These are phyloP conservation scores for Pyracantha coccinea DNA, from an alignment of 331 rosid species.

Conservation along the genomic window DNA sequence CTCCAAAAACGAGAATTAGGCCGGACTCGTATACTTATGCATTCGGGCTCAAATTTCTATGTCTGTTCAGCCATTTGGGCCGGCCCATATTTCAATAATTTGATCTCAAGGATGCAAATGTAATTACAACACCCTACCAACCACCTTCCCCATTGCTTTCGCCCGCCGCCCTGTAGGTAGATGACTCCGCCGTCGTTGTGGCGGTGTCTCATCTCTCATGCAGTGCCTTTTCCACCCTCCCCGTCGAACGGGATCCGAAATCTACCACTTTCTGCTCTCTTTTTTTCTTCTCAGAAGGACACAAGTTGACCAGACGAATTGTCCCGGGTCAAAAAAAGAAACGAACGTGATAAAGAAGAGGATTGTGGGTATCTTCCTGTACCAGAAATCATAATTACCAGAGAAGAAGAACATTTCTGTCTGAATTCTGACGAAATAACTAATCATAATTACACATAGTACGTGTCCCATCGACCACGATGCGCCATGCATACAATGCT, in stretches of 20 bases:
- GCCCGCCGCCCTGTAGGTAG: not conserved
- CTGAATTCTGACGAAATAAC: not conserved
- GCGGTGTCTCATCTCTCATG: not conserved
- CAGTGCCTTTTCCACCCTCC: not conserved
- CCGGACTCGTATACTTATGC: not conserved
- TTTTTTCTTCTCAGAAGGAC: not conserved
- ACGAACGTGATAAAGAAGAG: not conserved
- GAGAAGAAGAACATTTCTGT: not conserved
- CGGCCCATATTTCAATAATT: not conserved
- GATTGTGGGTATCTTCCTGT: not conserved
- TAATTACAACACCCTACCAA: not conserved
- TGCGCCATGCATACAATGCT: not conserved
- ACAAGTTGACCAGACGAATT: not conserved
- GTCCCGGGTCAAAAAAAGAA: not conserved
- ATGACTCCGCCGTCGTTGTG: not conserved
- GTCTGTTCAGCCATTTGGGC: not conserved
- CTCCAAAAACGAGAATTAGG: too few species aligned
- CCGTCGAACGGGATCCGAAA: not conserved
- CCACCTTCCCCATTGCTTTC: not conserved
- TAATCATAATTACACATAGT: too few species aligned
- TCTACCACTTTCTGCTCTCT: not conserved
- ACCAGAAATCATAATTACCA: not conserved
- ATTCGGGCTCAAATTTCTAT: not conserved
- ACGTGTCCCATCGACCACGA: not conserved
- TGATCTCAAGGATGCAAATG: not conserved